phyloP scores from a whole-genome alignment of 768 basidiomycete species.

The Mycena galopus region DNA sequence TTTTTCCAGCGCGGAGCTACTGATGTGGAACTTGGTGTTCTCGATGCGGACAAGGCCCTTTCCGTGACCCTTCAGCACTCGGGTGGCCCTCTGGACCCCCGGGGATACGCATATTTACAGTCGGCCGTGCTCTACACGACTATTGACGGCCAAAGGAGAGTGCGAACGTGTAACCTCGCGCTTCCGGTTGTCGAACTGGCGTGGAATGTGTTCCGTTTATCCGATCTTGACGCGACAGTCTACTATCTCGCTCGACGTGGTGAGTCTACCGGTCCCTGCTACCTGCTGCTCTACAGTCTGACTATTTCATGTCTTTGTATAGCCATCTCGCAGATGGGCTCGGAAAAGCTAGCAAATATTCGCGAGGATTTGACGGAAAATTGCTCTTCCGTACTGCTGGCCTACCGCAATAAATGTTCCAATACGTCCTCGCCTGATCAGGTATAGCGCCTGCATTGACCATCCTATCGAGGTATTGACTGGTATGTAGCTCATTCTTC shows the following conservation, averaged over 20 bases:
- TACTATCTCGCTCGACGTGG: constrained; percentile 83
- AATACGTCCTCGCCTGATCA: constrained; percentile 82
- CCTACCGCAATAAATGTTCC: constrained; percentile 92
- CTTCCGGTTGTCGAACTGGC: constrained; percentile 85
- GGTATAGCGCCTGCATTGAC: constrained; percentile 55
- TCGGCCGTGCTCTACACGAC: constrained; percentile 92
- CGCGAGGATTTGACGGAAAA: constrained; percentile 88
- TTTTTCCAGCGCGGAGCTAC: constrained; percentile 76
- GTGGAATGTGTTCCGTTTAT: constrained; percentile 92
- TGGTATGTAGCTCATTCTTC: constrained; percentile 83
- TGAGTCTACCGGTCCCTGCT: constrained; percentile 49
- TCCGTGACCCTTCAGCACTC: constrained; percentile 82
- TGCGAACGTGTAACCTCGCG: constrained; percentile 89
- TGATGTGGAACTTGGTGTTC: constrained; percentile 81
- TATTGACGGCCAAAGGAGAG: constrained; percentile 79
- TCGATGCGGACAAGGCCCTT: constrained; percentile 88
- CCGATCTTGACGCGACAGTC: constrained; percentile 90
- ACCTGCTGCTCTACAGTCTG: background rate
- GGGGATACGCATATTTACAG: constrained; percentile 84
- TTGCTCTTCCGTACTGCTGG: constrained; percentile 84
- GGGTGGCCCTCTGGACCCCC: constrained; percentile 70
- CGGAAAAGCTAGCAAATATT: constrained; percentile 76
- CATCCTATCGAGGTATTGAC: constrained; percentile 22
- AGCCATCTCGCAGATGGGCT: constrained; percentile 80
- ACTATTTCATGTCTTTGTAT: background rate